Conservation (phyloP, 768 basidiomycete species). For the Serendipita vermifera region DNA sequence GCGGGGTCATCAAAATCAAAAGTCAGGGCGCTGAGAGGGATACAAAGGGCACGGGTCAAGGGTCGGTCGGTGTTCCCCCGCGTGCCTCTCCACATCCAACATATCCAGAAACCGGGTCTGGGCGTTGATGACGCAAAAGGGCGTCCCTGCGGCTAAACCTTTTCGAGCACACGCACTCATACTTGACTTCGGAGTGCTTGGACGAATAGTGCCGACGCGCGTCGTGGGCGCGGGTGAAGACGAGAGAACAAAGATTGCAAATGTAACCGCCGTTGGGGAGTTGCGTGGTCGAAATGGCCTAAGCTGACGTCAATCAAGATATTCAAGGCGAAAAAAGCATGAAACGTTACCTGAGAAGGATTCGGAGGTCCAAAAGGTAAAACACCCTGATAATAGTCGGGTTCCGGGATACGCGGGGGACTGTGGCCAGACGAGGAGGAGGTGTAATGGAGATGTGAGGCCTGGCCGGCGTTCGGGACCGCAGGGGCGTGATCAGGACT, state of each 20-base stretch:
- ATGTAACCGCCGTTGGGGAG: constrained; percentile 50
- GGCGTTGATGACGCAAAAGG: constrained; percentile 4
- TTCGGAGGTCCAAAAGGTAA: background rate
- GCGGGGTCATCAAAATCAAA: too few relatives aligned
- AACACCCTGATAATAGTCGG: background rate
- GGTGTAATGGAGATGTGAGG: background rate
- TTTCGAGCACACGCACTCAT: background rate
- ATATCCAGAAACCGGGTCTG: background rate
- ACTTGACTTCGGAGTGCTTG: constrained; percentile 9
- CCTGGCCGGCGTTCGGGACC: too few relatives aligned
- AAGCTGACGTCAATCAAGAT: background rate
- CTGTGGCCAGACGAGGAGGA: background rate
- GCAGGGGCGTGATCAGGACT: background rate
- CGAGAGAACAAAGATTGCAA: constrained; percentile 62
- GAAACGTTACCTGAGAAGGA: background rate
- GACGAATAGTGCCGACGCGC: constrained; percentile 52
- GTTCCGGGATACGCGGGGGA: background rate
- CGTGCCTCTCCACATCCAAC: background rate
- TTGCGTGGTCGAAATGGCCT: background rate
- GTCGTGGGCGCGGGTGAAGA: constrained; percentile 79
- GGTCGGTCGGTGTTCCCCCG: too few relatives aligned
- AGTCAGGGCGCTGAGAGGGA: too few relatives aligned
- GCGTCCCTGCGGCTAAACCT: constrained; percentile 4
- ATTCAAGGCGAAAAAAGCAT: background rate
- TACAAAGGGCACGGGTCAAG: too few relatives aligned